phyloP scores from a whole-genome alignment of 495 filamentous ascomycete species.

The Lindgomyces ingoldianus region DNA sequence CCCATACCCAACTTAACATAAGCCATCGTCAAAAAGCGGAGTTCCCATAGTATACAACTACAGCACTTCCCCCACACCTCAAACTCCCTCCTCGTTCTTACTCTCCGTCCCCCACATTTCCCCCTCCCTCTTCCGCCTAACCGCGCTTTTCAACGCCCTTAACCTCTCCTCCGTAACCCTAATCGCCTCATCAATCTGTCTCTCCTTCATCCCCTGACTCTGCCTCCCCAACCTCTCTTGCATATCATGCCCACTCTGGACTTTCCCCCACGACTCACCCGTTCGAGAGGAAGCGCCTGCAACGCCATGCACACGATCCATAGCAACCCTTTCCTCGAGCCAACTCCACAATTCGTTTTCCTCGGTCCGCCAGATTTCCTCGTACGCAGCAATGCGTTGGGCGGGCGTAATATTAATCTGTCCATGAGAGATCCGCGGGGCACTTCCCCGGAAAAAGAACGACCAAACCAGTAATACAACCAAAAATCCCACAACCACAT shows the following conservation, averaged over 20 bases:
- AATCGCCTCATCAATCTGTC: slow-evolving; percentile 63
- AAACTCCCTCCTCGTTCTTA: not conserved
- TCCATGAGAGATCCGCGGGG: not conserved
- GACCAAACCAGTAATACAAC: slow-evolving; percentile 51
- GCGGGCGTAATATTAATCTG: slow-evolving; percentile 47
- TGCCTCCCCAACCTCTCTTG: not conserved
- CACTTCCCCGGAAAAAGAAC: slow-evolving; percentile 26
- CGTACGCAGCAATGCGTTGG: slow-evolving; percentile 79
- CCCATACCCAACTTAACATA: too few species aligned
- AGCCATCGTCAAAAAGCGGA: too few species aligned
- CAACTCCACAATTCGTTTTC: slow-evolving; percentile 94
- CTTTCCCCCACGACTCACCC: not conserved
- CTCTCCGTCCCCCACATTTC: slow-evolving; percentile 2
- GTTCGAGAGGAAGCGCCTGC: slow-evolving; percentile 58
- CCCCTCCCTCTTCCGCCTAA: not conserved
- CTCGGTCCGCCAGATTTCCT: slow-evolving; percentile 88
- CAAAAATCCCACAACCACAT: slow-evolving; percentile 59
- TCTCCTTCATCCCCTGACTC: slow-evolving; percentile 63
- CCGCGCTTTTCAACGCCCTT: slow-evolving; percentile 10
- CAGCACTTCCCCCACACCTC: too few species aligned
- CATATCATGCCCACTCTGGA: not conserved
- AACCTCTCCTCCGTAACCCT: slow-evolving; percentile 21
- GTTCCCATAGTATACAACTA: too few species aligned
- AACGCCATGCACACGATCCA: slow-evolving; percentile 40
- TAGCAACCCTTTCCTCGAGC: slow-evolving; percentile 80